These are phyloP conservation scores for Gigaspora rosea DNA, from an alignment of 192 early-diverging fungal species.

Conservation along the genomic window DNA sequence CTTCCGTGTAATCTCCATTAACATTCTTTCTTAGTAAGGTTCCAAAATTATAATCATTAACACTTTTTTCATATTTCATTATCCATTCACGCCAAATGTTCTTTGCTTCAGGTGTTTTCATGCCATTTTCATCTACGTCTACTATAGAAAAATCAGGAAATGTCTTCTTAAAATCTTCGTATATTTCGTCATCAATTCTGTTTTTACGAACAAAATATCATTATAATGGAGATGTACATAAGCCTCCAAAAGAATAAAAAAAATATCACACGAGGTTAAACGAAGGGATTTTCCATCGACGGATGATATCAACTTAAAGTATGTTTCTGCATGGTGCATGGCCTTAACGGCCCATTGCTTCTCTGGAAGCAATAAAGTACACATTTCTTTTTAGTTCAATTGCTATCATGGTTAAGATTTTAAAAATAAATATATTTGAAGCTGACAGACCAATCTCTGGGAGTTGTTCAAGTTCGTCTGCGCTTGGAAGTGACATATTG, in stretches of 20 bases:
- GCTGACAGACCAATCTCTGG: conserved; percentile 66
- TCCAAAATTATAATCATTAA: conserved; percentile 95
- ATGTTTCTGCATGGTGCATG: conserved; percentile 93
- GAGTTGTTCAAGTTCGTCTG: conserved; percentile 74
- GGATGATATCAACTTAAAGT: conserved; percentile 76
- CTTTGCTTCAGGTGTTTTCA: conserved; percentile 82
- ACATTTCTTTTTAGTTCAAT: neutral
- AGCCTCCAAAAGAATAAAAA: neutral
- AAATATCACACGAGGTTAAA: conserved; percentile 67
- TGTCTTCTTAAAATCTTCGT: conserved; percentile 68
- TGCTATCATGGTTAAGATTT: neutral
- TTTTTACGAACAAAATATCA: neutral
- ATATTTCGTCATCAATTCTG: conserved; percentile 85
- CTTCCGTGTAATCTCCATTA: conserved; percentile 77
- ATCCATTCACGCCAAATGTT: conserved; percentile 88
- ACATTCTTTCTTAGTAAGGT: conserved; percentile 79
- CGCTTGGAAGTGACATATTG: conserved; percentile 66
- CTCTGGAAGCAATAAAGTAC: conserved; percentile 50
- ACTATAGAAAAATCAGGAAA: conserved; percentile 74
- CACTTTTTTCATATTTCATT: conserved; percentile 80
- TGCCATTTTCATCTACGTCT: conserved; percentile 77
- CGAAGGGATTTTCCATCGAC: conserved; percentile 75
- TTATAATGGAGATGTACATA: neutral
- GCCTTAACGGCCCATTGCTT: conserved; percentile 97
- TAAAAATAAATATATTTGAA: neutral